Base-by-base conservation (phyloP, 2,329 filamentous ascomycete genomes). In the Colletotrichum sansevieriae region DNA sequence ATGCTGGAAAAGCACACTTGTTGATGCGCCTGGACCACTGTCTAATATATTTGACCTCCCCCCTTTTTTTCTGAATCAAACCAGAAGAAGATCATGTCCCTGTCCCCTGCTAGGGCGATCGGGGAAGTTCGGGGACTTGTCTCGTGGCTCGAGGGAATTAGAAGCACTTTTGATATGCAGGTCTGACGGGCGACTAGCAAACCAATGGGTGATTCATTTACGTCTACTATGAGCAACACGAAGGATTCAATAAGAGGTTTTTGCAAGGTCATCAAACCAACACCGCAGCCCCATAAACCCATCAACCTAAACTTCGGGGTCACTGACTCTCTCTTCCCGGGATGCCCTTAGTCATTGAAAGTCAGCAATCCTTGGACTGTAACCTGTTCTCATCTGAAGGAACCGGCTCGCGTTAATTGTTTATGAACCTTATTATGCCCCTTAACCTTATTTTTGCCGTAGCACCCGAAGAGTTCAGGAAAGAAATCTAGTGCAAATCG, bases 101-200 rank as follows among this genome's bases (percentile, higher is more conserved):
- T 33, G 47, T 35, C 25, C 33, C 22, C 25, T 55, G 41, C 63
- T 56, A 59, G 29, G 54, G 47, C 43, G n/a, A 56, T 49, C 39
- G 56, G 35, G 55, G 61, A 58, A 65, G 57, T 33, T 65, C 54
- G 39, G 44, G 20, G 47, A 22, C 37, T 39, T 5, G 37, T 46
- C 25, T 12, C 47, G 13, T 22, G 10, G 15, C 1, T 29, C n/a
- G 13, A 52, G 25, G 22, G 33, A 29, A 33, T 22, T 52, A 11
- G 41, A 8, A 37, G 62, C 55, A 68, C 61, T 65, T 49, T 51
- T 60, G 65, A 55, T 18, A 65, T 68, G 55, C 61, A 44, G 20
- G 47, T 29, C n/a, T 3, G 22, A 35, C 13, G 5, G 15, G 11
- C 12, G 22, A 51, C 6, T 12, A 15, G 33, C 18, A 9, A 47